Percentiles rank a stretch among this genome's conserved stretches.
Evolutionary conservation across 2,329 filamentous ascomycete genomes (phyloP).

Genomic region (Arthrinium puccinioides): DNA sequence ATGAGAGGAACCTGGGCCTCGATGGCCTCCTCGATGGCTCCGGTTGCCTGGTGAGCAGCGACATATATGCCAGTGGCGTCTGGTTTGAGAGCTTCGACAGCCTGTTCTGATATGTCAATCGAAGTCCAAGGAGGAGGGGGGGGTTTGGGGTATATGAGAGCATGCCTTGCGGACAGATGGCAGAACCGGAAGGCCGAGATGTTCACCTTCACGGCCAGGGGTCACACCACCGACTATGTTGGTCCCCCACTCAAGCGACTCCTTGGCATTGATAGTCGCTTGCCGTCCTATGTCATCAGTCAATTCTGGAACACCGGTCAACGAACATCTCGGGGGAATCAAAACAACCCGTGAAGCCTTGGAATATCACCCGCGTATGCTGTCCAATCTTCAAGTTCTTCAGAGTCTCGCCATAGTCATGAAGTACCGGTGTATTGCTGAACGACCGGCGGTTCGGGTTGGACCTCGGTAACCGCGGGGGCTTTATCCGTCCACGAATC

Average conservation of each 20-base stretch:
- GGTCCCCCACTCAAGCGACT: slow-evolving; percentile 71
- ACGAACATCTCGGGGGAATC: too few species aligned
- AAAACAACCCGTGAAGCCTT: slow-evolving; percentile 36
- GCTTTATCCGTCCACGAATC: too few species aligned
- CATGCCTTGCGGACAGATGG: slow-evolving; percentile 55
- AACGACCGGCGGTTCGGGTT: slow-evolving; percentile 11
- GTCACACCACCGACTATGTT: slow-evolving; percentile 74
- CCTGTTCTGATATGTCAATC: slow-evolving; percentile 36
- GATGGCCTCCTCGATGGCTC: slow-evolving; percentile 73
- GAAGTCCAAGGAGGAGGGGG: neutral
- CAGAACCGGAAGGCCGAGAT: slow-evolving; percentile 65
- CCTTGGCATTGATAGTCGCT: slow-evolving; percentile 68
- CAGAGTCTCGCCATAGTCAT: slow-evolving; percentile 25
- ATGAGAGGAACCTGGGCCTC: slow-evolving; percentile 70
- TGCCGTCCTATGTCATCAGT: slow-evolving; percentile 19
- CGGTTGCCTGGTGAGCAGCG: slow-evolving; percentile 63
- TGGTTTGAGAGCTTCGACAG: slow-evolving; percentile 63
- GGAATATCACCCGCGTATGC: slow-evolving; percentile 33
- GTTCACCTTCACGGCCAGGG: slow-evolving; percentile 61
- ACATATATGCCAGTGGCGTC: slow-evolving; percentile 77
- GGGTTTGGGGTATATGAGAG: neutral
- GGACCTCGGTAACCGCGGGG: slow-evolving; percentile 6
- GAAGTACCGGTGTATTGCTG: slow-evolving; percentile 9
- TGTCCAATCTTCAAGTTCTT: slow-evolving; percentile 29
- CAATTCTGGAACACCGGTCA: too few species aligned